Conservation (phyloP, 2,329 filamentous ascomycete species). For the Pyrenochaeta sp. region DNA sequence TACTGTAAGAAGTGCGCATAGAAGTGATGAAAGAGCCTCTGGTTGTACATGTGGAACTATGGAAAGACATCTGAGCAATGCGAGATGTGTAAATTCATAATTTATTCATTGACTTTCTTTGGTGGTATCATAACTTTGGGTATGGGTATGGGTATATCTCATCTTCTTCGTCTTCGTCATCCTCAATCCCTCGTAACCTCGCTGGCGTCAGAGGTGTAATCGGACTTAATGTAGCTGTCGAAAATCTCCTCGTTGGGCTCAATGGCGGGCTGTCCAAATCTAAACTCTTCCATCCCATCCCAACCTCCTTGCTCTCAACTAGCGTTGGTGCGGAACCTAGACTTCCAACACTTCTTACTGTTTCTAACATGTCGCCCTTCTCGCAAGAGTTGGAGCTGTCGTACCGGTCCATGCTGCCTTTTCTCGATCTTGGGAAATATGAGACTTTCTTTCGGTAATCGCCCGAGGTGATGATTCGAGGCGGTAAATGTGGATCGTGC, state of each 20-base stretch:
- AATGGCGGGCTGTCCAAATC: constrained; percentile 30
- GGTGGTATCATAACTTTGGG: constrained; percentile 17
- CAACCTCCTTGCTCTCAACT: constrained; percentile 33
- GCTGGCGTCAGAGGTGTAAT: constrained; percentile 39
- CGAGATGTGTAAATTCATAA: too few species aligned
- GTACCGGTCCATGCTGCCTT: constrained; percentile 40
- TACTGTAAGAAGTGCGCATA: too few species aligned
- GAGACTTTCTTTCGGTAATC: constrained; percentile 33
- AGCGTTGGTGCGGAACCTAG: constrained; percentile 43
- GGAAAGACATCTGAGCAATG: too few species aligned
- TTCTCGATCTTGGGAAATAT: constrained; percentile 35
- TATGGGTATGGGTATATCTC: constrained; percentile 40
- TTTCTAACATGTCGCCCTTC: constrained; percentile 43
- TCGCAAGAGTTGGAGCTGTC: constrained; percentile 35
- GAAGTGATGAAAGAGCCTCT: too few species aligned
- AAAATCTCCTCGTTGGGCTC: constrained; percentile 33
- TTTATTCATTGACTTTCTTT: constrained; percentile 19
- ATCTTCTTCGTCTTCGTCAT: constrained; percentile 29
- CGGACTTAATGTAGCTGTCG: constrained; percentile 34
- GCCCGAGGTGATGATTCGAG: constrained; percentile 24
- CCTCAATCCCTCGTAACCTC: constrained; percentile 31
- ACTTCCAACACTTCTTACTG: constrained; percentile 42
- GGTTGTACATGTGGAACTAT: too few species aligned
- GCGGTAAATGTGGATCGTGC: constrained; percentile 26
- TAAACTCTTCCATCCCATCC: constrained; percentile 30